Percentiles rank a stretch among this genome's conserved stretches.
phyloP scores from a whole-genome alignment of 2,329 filamentous ascomycete species.

The Graphilbum ipis-grandicollis region DNA sequence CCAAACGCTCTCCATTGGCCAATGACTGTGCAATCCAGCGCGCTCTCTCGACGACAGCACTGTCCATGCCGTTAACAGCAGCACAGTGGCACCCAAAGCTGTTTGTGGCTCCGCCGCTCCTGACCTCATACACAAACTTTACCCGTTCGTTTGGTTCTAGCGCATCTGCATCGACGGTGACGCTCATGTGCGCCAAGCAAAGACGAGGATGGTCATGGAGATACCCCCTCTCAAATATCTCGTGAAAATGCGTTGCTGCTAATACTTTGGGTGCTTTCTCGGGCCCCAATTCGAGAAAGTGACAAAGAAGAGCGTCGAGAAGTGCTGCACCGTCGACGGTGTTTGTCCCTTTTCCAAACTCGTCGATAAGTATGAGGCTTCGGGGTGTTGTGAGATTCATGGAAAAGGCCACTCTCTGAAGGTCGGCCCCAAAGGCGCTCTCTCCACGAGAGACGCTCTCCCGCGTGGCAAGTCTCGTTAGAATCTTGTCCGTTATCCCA shows the following conservation, averaged over 20 bases:
- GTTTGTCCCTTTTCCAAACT: constrained; percentile 59
- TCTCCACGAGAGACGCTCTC: constrained; percentile 42
- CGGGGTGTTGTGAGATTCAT: constrained; percentile 56
- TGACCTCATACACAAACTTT: constrained; percentile 57
- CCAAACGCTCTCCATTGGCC: constrained; percentile 58
- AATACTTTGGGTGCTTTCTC: constrained; percentile 36
- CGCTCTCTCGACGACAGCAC: constrained; percentile 55
- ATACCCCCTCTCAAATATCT: constrained; percentile 52
- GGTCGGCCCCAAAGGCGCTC: constrained; percentile 55
- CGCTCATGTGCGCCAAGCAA: constrained; percentile 53
- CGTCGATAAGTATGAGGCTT: constrained; percentile 79
- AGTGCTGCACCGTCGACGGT: constrained; percentile 40
- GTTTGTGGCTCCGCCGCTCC: constrained; percentile 49
- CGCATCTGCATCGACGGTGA: constrained; percentile 38
- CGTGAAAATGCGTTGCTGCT: constrained; percentile 47
- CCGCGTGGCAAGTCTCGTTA: constrained; percentile 68
- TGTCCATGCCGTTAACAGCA: constrained; percentile 66
- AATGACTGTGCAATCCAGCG: constrained; percentile 53
- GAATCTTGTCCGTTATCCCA: constrained; percentile 80
- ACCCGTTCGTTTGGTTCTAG: constrained; percentile 41
- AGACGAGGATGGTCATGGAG: constrained; percentile 33
- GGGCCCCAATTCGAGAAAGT: constrained; percentile 30
- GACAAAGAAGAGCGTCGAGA: constrained; percentile 36
- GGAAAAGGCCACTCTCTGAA: constrained; percentile 71
- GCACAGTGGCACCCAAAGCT: constrained; percentile 83